These are phyloP conservation scores for Colletotrichum gloeosporioides DNA, from an alignment of 2,329 filamentous ascomycete species.

Conservation along the genomic window DNA sequence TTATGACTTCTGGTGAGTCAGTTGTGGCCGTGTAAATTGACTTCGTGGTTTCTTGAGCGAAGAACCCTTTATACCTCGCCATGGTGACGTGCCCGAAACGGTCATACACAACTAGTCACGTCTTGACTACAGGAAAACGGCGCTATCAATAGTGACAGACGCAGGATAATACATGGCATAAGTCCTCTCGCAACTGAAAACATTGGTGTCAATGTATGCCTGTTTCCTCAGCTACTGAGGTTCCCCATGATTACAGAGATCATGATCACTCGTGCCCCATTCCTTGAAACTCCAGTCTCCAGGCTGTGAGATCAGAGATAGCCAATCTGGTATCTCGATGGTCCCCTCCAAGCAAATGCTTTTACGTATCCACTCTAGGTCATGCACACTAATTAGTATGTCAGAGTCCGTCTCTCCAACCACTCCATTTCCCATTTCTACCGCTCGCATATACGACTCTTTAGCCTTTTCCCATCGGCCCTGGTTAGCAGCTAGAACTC, in stretches of 20 bases:
- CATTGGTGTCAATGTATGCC: neutral
- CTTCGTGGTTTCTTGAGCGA: neutral
- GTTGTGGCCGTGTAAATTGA: neutral
- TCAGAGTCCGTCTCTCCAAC: neutral
- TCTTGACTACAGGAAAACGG: neutral
- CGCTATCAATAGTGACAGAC: neutral
- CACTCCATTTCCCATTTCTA: neutral
- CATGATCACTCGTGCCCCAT: rapidly evolving
- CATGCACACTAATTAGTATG: neutral
- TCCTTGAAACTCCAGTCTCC: neutral
- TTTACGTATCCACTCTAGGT: rapidly evolving
- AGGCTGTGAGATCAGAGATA: neutral
- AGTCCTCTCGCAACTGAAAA: neutral
- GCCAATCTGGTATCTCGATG: neutral
- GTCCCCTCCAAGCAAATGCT: neutral
- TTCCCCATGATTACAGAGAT: neutral
- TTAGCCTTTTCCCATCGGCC: neutral
- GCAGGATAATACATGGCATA: neutral
- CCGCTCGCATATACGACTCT: neutral
- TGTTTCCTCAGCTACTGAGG: neutral
- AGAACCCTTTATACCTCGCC: neutral
- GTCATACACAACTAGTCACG: neutral
- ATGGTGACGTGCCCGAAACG: neutral
- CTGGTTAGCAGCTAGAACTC: rapidly evolving
- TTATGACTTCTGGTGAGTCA: neutral